phyloP scores from a whole-genome alignment of 2,329 filamentous ascomycete species.

The Fusarium sp. region DNA sequence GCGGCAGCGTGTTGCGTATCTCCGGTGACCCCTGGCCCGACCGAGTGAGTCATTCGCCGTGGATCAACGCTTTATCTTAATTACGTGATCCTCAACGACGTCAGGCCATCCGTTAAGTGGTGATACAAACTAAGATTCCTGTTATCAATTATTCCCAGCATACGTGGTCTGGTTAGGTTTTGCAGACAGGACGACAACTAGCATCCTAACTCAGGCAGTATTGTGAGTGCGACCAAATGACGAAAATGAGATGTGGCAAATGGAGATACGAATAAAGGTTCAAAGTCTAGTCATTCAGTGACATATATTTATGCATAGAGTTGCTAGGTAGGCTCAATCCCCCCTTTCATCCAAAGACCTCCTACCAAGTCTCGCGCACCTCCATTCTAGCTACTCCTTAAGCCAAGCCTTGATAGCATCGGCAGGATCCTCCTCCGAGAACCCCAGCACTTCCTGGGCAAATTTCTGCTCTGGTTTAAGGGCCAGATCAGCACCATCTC shows the following conservation, averaged over 20 bases:
- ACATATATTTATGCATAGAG: neutral
- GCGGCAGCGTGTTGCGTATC: neutral
- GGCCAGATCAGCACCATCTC: constrained; percentile 2
- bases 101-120: neutral
- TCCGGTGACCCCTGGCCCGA: neutral
- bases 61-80: neutral
- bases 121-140: neutral
- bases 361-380: neutral
- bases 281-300: neutral
- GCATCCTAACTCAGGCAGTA: neutral
- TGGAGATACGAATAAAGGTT: neutral
- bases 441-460: neutral
- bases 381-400: neutral
- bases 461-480: neutral
- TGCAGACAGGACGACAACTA: neutral
- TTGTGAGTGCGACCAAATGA: too few species aligned
- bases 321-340: neutral
- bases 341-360: neutral
- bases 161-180: neutral
- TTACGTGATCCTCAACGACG: neutral
- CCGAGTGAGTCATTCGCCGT: neutral
- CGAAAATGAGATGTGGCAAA: neutral
- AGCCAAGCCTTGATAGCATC: constrained; percentile 6
- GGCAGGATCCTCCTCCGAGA: neutral
- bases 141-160: neutral